Conservation (phyloP, 352 stramenopile species). For the Poterioochromonas sp. region DNA sequence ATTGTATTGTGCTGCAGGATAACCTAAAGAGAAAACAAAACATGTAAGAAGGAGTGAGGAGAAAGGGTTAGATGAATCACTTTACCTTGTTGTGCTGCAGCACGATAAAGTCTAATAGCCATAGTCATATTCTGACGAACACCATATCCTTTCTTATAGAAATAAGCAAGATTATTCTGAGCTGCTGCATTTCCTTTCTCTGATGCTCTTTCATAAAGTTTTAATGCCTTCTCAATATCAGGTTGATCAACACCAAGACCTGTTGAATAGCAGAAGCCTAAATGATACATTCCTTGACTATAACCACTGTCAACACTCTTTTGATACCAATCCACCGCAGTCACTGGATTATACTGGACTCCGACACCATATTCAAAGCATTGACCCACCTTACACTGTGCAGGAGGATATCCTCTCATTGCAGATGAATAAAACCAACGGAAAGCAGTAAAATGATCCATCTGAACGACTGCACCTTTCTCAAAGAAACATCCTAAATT, state of each 20-base stretch:
- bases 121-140: not conserved
- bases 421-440: too few relatives aligned
- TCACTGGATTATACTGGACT: not conserved
- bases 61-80: too few relatives aligned
- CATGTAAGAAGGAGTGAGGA: too few relatives aligned
- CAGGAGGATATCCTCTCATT: not conserved
- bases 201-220: not conserved
- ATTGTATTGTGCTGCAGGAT: not conserved
- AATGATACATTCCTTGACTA: too few relatives aligned
- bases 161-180: not conserved
- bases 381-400: not conserved
- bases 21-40: too few relatives aligned
- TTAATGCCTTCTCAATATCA: not conserved
- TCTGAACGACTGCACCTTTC: too few relatives aligned
- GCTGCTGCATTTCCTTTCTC: not conserved
- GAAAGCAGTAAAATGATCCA: too few relatives aligned
- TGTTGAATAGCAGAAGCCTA: too few relatives aligned
- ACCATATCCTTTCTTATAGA: not conserved
- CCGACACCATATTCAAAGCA: slow-evolving; percentile 1
- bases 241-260: not conserved
- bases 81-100: not conserved
- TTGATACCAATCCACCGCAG: not conserved
- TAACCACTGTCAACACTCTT: not conserved
- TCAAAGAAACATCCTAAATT: too few relatives aligned
- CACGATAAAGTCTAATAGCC: not conserved